Conservation (phyloP, 2,329 filamentous ascomycete species). For the Sarocladium strictum region DNA sequence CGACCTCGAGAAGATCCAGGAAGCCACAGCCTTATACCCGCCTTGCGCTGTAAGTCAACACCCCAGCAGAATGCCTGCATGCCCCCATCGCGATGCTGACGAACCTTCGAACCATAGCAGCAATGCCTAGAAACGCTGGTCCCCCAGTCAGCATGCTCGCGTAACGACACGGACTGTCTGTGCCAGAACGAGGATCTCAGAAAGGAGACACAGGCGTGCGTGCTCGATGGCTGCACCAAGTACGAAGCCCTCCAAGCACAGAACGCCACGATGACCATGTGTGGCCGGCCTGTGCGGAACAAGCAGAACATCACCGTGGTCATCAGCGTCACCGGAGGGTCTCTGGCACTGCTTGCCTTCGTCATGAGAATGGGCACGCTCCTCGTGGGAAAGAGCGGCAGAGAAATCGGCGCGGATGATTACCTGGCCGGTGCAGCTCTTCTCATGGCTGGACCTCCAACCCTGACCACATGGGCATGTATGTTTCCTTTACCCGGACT, state of each 20-base stretch:
- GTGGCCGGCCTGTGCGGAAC: conserved; percentile 18
- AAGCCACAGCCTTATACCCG: conserved; percentile 12
- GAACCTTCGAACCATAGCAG: conserved; percentile 10
- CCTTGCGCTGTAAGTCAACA: conserved; percentile 14
- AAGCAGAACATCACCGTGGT: conserved; percentile 25
- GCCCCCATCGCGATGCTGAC: conserved; percentile 12
- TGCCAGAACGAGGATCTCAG: conserved; percentile 18
- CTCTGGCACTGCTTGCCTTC: conserved; percentile 32
- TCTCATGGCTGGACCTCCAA: conserved; percentile 23
- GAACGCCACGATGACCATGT: conserved; percentile 20
- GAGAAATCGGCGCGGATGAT: conserved; percentile 27
- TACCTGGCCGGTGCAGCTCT: conserved; percentile 23
- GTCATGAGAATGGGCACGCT: conserved; percentile 22
- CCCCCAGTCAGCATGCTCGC: conserved; percentile 9
- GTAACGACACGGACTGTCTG: conserved; percentile 16
- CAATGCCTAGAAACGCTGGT: conserved; percentile 14
- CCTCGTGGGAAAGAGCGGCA: conserved; percentile 18
- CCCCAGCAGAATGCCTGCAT: too few relatives aligned
- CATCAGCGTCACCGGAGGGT: conserved; percentile 27
- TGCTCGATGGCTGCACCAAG: conserved; percentile 14
- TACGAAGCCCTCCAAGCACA: conserved; percentile 17
- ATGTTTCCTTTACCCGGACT: too few relatives aligned
- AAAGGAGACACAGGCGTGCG: conserved; percentile 15
- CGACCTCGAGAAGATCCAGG: neutral
- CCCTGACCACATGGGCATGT: conserved; percentile 19